A percentile compares a stretch with the other conserved stretches of the same genome.
These are phyloP conservation scores for Citrus inodora DNA, from an alignment of 345 rosid species.

Conservation along the genomic window DNA sequence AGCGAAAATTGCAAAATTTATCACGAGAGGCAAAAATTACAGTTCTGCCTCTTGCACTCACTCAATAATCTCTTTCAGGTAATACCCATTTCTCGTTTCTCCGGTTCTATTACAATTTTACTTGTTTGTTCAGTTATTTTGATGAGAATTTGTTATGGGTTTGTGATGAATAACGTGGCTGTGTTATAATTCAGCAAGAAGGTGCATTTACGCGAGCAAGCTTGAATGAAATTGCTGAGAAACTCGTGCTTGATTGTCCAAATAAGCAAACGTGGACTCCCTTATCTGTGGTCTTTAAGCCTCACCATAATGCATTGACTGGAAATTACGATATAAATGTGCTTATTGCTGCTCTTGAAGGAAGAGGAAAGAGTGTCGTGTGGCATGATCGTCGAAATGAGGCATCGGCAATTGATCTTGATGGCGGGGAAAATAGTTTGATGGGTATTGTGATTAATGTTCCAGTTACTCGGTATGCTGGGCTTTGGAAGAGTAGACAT, in stretches of 20 bases:
- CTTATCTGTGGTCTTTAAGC: slow-evolving; percentile 64
- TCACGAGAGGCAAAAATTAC: slow-evolving; percentile 82
- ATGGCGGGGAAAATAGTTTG: slow-evolving; percentile 28
- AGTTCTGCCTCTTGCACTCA: slow-evolving; percentile 79
- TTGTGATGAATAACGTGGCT: neutral
- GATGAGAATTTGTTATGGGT: neutral
- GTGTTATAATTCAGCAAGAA: slow-evolving; percentile 40
- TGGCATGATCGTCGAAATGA: slow-evolving; percentile 79
- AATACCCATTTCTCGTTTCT: neutral
- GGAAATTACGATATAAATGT: slow-evolving; percentile 91
- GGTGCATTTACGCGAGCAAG: slow-evolving; percentile 60
- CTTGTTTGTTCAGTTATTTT: neutral
- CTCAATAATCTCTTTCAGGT: slow-evolving; percentile 98
- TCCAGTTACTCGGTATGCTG: slow-evolving; percentile 61
- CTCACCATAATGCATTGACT: slow-evolving; percentile 73
- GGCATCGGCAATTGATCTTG: slow-evolving; percentile 60
- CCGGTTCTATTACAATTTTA: no score
- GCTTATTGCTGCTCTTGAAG: slow-evolving; percentile 67
- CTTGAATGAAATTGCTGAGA: slow-evolving; percentile 61
- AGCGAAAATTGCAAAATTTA: slow-evolving; percentile 40
- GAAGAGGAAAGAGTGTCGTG: slow-evolving; percentile 51
- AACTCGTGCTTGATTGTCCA: slow-evolving; percentile 57
- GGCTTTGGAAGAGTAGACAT: slow-evolving; percentile 86
- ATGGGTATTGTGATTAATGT: slow-evolving; percentile 81
- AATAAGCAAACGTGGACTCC: slow-evolving; percentile 61